Evolutionary conservation across 495 filamentous ascomycete genomes (phyloP), one percentile per base, ranked within the genome.

Genomic region (Daldinia decipiens): DNA sequence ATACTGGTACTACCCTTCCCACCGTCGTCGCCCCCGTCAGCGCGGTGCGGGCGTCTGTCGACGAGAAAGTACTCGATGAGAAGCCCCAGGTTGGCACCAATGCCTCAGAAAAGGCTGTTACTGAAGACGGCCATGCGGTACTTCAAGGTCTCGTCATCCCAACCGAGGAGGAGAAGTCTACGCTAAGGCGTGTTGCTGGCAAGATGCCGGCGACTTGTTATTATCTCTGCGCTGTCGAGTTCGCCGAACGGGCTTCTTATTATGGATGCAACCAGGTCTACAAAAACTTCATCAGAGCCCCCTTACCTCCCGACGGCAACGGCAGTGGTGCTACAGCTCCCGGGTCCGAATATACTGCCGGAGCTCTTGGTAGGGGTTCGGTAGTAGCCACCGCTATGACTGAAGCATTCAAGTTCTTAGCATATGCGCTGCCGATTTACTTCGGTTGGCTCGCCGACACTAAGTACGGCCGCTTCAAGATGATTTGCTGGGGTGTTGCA

Each of bases 401-500:
- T 6, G 78, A 87, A 62, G 80, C 87, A 11, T 89, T 88, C 79
- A 76, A 79, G 40, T 89, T 90, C 68, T 72, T 89, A 55, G 80
- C 85, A 1, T 88, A 88, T 54, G 79, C 83, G 17, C 69, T 88
- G n/a, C 87, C 87, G 6, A 81, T 89, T 53, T 82, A 85, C 56
- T 87, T 87, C 32, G 87, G 82, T 2, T 89, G 86, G 86, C 79
- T 86, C 62, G 86, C 87, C 9, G 87, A 89, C 69, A 83, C 83
- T 8, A 78, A 85, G 61, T 80, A 86, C 32, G 87, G 87, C 2
- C 82, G 86, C 21, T 90, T 87, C 77, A 86, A 85, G 62, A 86
- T 87, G 65, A 89, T 91, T 65, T 78, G 82, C 62, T 79, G 86
- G 69, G 89, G 88, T 63, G 84, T 90, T 0, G 54, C 77, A 0